Base-by-base conservation (phyloP, 164 flowering plant species). In the Vitis riparia region DNA sequence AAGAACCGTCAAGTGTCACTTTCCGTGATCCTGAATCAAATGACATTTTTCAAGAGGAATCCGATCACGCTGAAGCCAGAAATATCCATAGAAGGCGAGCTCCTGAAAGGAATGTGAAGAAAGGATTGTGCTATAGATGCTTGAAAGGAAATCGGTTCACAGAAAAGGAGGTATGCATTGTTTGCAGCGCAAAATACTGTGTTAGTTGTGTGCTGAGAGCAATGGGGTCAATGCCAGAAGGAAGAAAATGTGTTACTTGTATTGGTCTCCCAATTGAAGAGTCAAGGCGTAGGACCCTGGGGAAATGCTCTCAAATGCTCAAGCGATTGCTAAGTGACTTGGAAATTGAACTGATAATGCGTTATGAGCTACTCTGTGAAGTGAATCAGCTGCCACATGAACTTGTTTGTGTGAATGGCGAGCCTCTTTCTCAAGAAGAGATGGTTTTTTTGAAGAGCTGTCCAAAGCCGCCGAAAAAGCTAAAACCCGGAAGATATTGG, bases 141-240 rank as follows among this genome's bases (percentile, higher is more conserved):
- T 59, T 57, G 23, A 82, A 77, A 70, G 87, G 88, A 60, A 85
- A 76, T 50, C 65, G 83, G 11, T 80, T 85, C 56, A 82, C 85
- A 8, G 80, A 76, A 49, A 88, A 82, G 76, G 87, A 78, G 73
- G 61, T 62, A 8, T 84, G 87, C 79, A 72, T 84, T 68, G 87
- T 84, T 59, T 87, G 91, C 65, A 74, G 73, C 8, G 86, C 87
- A 9, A 79, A 80, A 75, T 87, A 80, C 66, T 87, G 91, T 71
- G 50, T 13, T 13, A 63, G 76, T 8, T 87, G 91, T 69, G 76
- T 87, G n/a, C 61, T 80, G 12, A 77, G 78, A 72, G 86, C 83
- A 30, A 87, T 87, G 91, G 91, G n/a, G 44, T 68, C 87, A 44
- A 87, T 87, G 91, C 87, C 91, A 9, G 91, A 87, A 71, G 91